Evolutionary conservation across 495 filamentous ascomycete genomes (phyloP).

Genomic region (Xylaria venustula): DNA sequence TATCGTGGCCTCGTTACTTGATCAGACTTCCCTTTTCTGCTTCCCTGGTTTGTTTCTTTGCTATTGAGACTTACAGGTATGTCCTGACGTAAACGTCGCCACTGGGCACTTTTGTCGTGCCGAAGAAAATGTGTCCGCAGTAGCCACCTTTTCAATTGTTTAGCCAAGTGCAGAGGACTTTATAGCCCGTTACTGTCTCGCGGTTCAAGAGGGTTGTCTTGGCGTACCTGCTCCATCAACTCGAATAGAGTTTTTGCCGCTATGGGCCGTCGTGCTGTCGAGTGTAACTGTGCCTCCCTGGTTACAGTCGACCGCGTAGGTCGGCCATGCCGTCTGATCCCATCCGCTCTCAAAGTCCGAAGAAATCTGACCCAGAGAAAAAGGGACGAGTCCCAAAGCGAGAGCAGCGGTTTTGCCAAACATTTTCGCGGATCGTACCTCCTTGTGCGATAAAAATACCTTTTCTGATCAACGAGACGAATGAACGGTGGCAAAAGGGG

Average conservation of each 20-base stretch:
- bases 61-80: conserved; percentile 45
- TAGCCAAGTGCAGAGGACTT: no score
- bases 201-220: no score
- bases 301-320: conserved; percentile 55
- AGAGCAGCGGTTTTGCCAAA: conserved; percentile 42
- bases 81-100: conserved; percentile 56
- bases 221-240: conserved; percentile 52
- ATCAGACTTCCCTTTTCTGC: not conserved
- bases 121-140: conserved; percentile 61
- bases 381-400: conserved; percentile 44
- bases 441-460: not conserved
- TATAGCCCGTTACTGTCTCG: no score
- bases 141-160: no score
- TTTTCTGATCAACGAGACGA: not conserved
- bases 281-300: conserved; percentile 55
- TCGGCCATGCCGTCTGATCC: conserved; percentile 53
- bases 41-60: not conserved
- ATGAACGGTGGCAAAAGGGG: not conserved
- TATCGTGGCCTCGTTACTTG: conserved; percentile 13
- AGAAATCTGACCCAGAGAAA: conserved; percentile 50
- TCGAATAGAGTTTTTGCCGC: conserved; percentile 54
- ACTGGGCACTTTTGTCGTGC: conserved; percentile 52
- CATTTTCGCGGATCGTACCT: conserved; percentile 29
- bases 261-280: conserved; percentile 49
- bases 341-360: conserved; percentile 55